phyloP scores from a whole-genome alignment of 2,329 filamentous ascomycete species.

The Ciborinia camelliae region DNA sequence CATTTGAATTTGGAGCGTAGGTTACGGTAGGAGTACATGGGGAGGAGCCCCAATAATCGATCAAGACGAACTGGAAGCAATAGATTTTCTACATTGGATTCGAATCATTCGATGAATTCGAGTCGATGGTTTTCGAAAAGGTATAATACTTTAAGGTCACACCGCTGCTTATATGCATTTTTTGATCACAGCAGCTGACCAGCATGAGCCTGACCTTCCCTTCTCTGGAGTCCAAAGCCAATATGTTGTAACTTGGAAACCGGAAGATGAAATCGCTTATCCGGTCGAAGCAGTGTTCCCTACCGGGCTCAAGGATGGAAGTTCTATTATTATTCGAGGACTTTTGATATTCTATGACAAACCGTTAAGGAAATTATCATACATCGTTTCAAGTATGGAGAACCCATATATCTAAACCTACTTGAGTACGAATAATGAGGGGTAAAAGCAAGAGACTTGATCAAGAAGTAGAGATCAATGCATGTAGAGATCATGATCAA shows the following conservation, averaged over 20 bases:
- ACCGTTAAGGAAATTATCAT: not conserved
- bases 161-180: conserved; percentile 11
- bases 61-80: not conserved
- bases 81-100: too few relatives aligned
- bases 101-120: not conserved
- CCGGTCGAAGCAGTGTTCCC: conserved; percentile 1
- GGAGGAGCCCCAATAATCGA: not conserved
- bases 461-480: not conserved
- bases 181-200: conserved; percentile 13
- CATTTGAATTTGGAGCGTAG: too few relatives aligned
- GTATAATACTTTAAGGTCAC: not conserved
- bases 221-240: not conserved
- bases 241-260: conserved; percentile 5
- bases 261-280: conserved; percentile 4
- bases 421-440: too few relatives aligned
- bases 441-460: not conserved
- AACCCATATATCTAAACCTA: not conserved
- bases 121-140: not conserved
- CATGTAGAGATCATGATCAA: too few relatives aligned
- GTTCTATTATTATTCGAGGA: not conserved
- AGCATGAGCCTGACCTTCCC: too few relatives aligned
- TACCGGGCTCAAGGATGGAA: conserved; percentile 2
- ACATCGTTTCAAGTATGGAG: conserved; percentile 8
- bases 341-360: conserved; percentile 16
- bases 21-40: too few relatives aligned